Evolutionary conservation across 2,329 filamentous ascomycete species (phyloP), one percentile per base, ranked within the genome.

Genomic region (Fusarium nurragi): DNA sequence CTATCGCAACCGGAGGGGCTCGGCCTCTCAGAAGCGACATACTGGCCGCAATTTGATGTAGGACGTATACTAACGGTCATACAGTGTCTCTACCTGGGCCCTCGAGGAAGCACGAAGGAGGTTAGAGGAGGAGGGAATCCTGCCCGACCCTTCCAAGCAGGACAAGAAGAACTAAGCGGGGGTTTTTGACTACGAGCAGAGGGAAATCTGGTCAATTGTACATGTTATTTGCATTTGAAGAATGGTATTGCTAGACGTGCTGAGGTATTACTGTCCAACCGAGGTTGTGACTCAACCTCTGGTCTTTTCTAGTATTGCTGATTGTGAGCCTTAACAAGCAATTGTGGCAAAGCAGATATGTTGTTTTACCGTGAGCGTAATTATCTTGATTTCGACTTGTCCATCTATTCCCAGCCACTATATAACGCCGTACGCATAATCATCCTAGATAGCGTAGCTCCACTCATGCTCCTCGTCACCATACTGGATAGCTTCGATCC

Each of bases 1-100:
- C 22, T 25, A 38, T 43, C 26, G 36, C 16, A 38, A 19, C 45
- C 38, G 38, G 28, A 26, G 43, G 13, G 11, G 4, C n/a, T n/a
- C 14, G 6, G 4, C n/a, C 36, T 26, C 39, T 22, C 9, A 18
- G 36, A 16, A 23, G 49, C 57, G 38, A 37, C 44, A 32, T 36
- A n/a, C 14, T 40, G 43, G 43, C 23, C 26, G 34, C 19, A 13
- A 21, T 37, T 28, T 70, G 65, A 50, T 68, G 65, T 14, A 38
- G n/a, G 38, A 18, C 25, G 26, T 40, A 22, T 40, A 32, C 75
- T 78, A 71, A 79, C 67, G 21, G 18, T 25, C 49, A 18, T 56
- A 61, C 73, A 99, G 95, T 79, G 97, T 99, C 88, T 95, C 98
- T 84, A 98, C 94, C 53, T 99, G 95, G 95, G 95, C 95, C 65